A percentile compares a stretch with the other conserved stretches of the same genome.
Conservation (phyloP, 2,329 filamentous ascomycete species). For the Ascochyta rabiei region DNA sequence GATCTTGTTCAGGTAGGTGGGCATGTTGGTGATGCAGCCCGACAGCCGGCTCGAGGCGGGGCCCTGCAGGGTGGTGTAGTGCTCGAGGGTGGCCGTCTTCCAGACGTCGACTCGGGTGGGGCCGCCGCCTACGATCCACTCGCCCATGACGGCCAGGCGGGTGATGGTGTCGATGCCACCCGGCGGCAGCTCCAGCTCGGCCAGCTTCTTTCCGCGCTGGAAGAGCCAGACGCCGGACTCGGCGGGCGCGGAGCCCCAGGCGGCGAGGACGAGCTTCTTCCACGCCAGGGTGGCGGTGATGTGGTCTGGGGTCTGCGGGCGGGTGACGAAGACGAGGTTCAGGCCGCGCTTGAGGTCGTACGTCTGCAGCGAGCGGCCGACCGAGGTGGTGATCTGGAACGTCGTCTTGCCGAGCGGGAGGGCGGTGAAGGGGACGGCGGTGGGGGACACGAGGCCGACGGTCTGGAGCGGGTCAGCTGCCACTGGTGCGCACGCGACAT, state of each 20-base stretch:
- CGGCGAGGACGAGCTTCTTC: conserved; percentile 86
- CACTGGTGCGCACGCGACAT: background rate
- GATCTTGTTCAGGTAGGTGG: conserved; percentile 95
- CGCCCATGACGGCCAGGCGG: conserved; percentile 81
- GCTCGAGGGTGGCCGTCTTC: conserved; percentile 81
- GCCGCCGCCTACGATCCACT: conserved; percentile 86
- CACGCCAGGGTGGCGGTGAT: conserved; percentile 89
- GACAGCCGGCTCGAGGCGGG: conserved; percentile 72
- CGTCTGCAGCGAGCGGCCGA: conserved; percentile 88
- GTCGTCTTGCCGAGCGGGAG: conserved; percentile 90
- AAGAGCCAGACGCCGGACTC: conserved; percentile 84
- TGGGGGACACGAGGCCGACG: conserved; percentile 90
- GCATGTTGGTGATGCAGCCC: conserved; percentile 83
- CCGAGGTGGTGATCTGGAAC: conserved; percentile 96
- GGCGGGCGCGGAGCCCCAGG: conserved; percentile 73
- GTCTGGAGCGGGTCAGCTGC: conserved; percentile 64
- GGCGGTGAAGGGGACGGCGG: conserved; percentile 85
- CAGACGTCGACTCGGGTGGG: conserved; percentile 82
- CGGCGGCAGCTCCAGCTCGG: conserved; percentile 71
- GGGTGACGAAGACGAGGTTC: conserved; percentile 90
- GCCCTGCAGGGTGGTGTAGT: conserved; percentile 80
- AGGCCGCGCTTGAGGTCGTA: conserved; percentile 92
- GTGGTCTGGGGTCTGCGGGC: conserved; percentile 81
- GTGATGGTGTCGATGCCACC: conserved; percentile 73
- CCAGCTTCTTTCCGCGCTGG: conserved; percentile 85